Base-by-base conservation (phyloP, 768 basidiomycete genomes). In the Collybiopsis confluens region DNA sequence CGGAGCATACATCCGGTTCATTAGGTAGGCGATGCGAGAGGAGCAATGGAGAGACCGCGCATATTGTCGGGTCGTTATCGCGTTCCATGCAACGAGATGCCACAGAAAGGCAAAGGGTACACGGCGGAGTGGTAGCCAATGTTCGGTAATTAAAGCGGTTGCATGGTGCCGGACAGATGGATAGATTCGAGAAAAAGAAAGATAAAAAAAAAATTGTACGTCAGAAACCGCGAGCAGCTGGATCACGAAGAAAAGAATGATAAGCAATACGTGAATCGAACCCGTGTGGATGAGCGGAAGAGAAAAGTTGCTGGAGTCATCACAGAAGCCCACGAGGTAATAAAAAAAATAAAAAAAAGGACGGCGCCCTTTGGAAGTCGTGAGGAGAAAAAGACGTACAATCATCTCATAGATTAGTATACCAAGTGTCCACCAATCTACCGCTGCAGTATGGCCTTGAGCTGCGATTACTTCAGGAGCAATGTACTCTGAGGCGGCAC, bases 361-460 rank as follows among this genome's bases (percentile, higher is more conserved):
- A n/a, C n/a, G n/a, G n/a, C n/a, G n/a, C n/a, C n/a, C n/a, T n/a
- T n/a, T n/a, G n/a, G n/a, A n/a, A n/a, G n/a, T n/a, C n/a, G n/a
- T n/a, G n/a, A 11, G 20, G 35, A 36, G 42, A 30, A 53, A 36
- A 28, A 23, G 44, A 83, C 91, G 80, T 79, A 93, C 91, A 71
- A 95, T 93, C 92, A 97, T 97, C 75, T 99, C 97, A 75, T 94
- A 97, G 63, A 98, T 92, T 64, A 99, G 82, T 64, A 98, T 98
- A 36, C 97, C 97, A 46, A 98, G 76, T 28, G 97, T 98, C 97
- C 92, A 95, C 96, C 96, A 99, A 73, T 99, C 97, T 48, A 99
- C 97, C 13, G 96, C 95, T 57, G 93, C 93, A 35, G 95, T 97
- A 70, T 99, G 97, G 16, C 97, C 96, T 67, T 90, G 83, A 44